Evolutionary conservation across 2,329 filamentous ascomycete genomes (phyloP), one percentile per base, ranked within the genome.

Genomic region (Ciborinia camelliae): DNA sequence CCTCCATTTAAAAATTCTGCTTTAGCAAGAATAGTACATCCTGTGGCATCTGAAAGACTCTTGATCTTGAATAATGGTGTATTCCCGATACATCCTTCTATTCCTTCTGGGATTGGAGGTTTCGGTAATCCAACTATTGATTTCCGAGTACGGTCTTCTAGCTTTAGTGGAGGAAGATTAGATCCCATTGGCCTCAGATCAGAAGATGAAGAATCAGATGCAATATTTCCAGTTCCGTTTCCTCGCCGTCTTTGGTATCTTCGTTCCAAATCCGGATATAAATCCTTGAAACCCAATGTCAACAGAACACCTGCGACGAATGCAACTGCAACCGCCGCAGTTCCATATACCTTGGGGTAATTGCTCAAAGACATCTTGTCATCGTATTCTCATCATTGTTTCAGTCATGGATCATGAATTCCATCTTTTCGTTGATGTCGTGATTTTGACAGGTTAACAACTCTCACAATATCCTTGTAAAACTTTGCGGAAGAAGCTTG

Each of bases 1-100:
- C 93, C 94, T 58, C 93, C 95, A 78, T 99, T 98, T 63, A 99
- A 84, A 74, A 96, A 96, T 83, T 99, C 95, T 57, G 92, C 92
- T 79, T 99, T 99, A 70, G 89, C 95, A 43, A 98, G 81, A 73
- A 99, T 96, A 48, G 87, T 87, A 73, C 95, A 92, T 26, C 92
- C 92, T 4, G 95, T 97, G 23, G 88, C 91, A 54, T 90, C 87
- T 4, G 91, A 96, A 30, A 99, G 84, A 45, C 90, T 93, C 70
- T 87, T 90, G 75, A 99, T 92, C 68, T 86, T 86, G 72, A 99
- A 85, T 32, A 99, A 83, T 1, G 93, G 94, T 18, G 95, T 99
- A 77, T 96, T 90, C 64, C 95, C 95, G 74, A 99, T 98, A 74
- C 90, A 91, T 53, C 89, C 91, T 76, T 96, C 92, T 66, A 99